Percentiles rank a stretch among this genome's conserved stretches.
These are phyloP conservation scores for Geoglossum cookeanum DNA, from an alignment of 2,329 filamentous ascomycete genomes.

Conservation along the genomic window DNA sequence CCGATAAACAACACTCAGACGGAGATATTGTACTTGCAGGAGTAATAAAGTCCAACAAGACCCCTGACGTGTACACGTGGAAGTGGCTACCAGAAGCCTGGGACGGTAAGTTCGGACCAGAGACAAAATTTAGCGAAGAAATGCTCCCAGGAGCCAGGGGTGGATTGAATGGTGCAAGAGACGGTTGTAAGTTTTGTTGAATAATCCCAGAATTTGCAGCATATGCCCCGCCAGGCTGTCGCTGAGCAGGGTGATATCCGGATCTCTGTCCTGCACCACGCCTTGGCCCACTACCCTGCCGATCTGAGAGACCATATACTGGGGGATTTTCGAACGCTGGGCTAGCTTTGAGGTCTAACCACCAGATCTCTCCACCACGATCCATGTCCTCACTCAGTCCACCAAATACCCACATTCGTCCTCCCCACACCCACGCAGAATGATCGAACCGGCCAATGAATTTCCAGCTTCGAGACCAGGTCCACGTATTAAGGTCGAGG, in stretches of 20 bases:
- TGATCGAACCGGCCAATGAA: slow-evolving; percentile 94
- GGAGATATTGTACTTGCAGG: slow-evolving; percentile 73
- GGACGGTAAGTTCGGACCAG: slow-evolving; percentile 66
- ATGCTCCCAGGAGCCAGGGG: slow-evolving; percentile 64
- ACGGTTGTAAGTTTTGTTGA: slow-evolving; percentile 30
- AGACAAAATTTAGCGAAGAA: slow-evolving; percentile 76
- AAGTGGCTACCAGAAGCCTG: slow-evolving; percentile 88
- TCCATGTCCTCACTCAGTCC: slow-evolving; percentile 94
- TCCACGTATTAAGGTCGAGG: slow-evolving; percentile 89
- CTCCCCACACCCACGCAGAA: slow-evolving; percentile 81
- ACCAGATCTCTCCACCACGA: slow-evolving; percentile 89
- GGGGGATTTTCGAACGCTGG: slow-evolving; percentile 64
- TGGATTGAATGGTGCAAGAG: slow-evolving; percentile 23
- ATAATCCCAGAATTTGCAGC: slow-evolving; percentile 51
- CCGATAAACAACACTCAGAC: slow-evolving; percentile 77
- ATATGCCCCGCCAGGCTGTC: slow-evolving; percentile 31
- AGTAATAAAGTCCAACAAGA: slow-evolving; percentile 83
- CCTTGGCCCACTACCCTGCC: not conserved
- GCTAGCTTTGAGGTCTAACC: slow-evolving; percentile 82
- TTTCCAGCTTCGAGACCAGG: slow-evolving; percentile 89
- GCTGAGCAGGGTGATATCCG: not conserved
- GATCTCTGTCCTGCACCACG: not conserved
- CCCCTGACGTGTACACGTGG: slow-evolving; percentile 84
- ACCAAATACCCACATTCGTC: slow-evolving; percentile 90
- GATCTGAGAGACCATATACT: slow-evolving; percentile 32